Base-by-base conservation (phyloP, 345 rosid species). In the Aquilaria yunnanensis region DNA sequence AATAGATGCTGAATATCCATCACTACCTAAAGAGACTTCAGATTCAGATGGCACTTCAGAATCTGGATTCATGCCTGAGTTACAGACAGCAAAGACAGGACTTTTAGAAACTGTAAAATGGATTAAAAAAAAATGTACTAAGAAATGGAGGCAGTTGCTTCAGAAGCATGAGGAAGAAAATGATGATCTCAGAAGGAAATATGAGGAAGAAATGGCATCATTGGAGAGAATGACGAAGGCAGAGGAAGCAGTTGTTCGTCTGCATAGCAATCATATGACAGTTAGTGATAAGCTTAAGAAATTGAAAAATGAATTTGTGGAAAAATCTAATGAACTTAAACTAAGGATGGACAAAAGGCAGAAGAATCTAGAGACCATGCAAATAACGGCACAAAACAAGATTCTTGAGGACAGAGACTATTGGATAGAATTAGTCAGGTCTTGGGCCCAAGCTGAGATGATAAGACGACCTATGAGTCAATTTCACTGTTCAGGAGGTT, bases 201-300 rank as follows among this genome's bases (percentile, higher is more conserved):
- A 72, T 32, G 79, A 82, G 56, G 75, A 71, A 45, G 81, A 75
- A 47, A 85, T 80, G 77, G 72, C 67, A 43, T 32, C 52, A 30
- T 75, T 87, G 41, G 88, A 85, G 77, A 72, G 14, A 10, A 61
- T 47, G 31, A 80, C 71, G 50, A 70, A n/a, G 53, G n/a, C 75
- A 47, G 88, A 88, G 67, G 74, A 65, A 55, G 83, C 84, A 56
- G 67, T 91, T 65, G 76, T 87, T 70, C 78, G 81, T 69, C 68
- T 73, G 51, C 79, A 56, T 69, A 64, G 66, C 58, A 69, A 63
- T 63, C 70, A 53, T 67, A 63, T 77, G n/a, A 62, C 63, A 62
- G 69, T 67, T 70, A 51, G 45, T 45, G 86, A 77, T 53, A 78
- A 60, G 77, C 81, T 85, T 32, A 78, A 67, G 74, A 72, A 57